Evolutionary conservation across 1,284 basidiomycete genomes (phyloP), one percentile per base, ranked within the genome.

Genomic region (Austropuccinia psidii): DNA sequence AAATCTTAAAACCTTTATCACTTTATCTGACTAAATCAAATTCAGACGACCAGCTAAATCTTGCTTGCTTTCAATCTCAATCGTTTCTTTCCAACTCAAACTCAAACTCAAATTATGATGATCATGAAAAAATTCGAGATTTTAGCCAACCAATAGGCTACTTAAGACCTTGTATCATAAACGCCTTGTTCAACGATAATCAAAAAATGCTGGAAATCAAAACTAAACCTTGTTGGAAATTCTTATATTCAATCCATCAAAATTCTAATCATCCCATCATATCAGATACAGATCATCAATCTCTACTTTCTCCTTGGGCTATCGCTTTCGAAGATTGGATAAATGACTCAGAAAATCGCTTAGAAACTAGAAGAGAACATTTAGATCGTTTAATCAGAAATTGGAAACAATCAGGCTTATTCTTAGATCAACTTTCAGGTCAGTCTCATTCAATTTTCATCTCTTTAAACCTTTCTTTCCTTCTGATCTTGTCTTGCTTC

Each of bases 301-400:
- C 27, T 13, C 24, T 2, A 13, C 2, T 29, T 6, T 35, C 37
- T 24, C 68, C 68, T n/a, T 27, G 31, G 13, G 9, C 24, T 41
- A 31, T 70, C 15, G 45, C n/a, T 33, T 90, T 88, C 77, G 78
- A 84, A 15, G 84, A 86, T 73, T 83, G 87, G 43, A 89, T 90
- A 78, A 88, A 89, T 8, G 86, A 86, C 2, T 83, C 81, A 60
- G 87, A 77, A 4, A 75, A 76, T 15, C 80, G 80, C 0, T 52
- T 57, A 3, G 77, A 78, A 21, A 76, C 69, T 31, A 76, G 83
- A 66, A 74, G 76, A 11, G 76, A 77, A 72, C 80, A 81, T 35
- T 77, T 83, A 33, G 80, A 81, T 19, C 75, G 77, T 1, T 66
- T 81, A 4, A 79, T 79, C 2, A 75, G 77, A 58, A 76, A 75